Evolutionary conservation across 345 rosid genomes (phyloP).

Genomic region (Pistacia atlantica): DNA sequence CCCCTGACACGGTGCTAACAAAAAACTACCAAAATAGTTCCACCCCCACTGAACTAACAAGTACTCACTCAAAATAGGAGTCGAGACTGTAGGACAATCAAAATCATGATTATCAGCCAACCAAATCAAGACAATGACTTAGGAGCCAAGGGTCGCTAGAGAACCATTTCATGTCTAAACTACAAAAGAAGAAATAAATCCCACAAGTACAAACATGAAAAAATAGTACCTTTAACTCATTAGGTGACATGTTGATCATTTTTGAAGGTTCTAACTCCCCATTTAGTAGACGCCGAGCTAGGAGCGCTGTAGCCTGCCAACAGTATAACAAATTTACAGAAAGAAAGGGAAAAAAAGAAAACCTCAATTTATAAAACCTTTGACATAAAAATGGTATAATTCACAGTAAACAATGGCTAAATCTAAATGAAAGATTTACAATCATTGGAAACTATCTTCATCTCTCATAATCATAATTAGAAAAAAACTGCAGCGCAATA

Average conservation of each 20-base stretch:
- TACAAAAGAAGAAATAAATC: not conserved
- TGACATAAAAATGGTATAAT: conserved; percentile 5
- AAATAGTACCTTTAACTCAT: conserved; percentile 71
- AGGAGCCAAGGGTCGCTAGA: not conserved
- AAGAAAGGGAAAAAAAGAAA: not conserved
- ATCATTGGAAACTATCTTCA: not conserved
- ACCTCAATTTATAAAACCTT: not conserved
- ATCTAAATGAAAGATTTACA: not conserved
- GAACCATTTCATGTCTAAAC: not conserved
- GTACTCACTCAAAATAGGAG: not conserved
- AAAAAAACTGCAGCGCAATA: not conserved
- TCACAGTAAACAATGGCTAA: not conserved
- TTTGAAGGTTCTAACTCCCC: conserved; percentile 82
- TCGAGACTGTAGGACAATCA: not conserved
- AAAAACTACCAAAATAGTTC: not conserved
- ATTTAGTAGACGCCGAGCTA: conserved; percentile 76
- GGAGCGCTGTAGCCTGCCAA: conserved; percentile 53
- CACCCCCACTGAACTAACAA: not conserved
- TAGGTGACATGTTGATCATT: conserved; percentile 88
- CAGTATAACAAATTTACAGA: conserved; percentile 1
- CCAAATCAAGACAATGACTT: not conserved
- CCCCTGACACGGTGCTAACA: not conserved
- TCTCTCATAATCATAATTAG: not conserved
- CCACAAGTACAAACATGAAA: not conserved
- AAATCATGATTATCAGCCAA: not conserved